Conservation (phyloP, 129 eudicot species). For the sunflower (Helianthus annuus) region DNA sequence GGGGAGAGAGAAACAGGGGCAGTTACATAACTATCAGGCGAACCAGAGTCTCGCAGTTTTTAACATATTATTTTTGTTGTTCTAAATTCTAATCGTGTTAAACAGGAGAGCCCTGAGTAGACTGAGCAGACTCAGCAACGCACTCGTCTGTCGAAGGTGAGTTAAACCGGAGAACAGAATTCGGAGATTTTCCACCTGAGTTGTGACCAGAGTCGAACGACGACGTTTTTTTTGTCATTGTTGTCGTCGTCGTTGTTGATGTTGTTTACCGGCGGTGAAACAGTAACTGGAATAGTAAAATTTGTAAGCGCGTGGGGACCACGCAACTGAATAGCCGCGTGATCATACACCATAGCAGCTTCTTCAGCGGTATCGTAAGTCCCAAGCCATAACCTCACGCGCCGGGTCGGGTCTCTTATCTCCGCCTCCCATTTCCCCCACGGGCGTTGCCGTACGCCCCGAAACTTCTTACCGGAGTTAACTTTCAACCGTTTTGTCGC, state of each 20-base stretch:
- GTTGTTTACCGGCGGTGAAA: too few relatives aligned
- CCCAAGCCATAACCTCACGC: slow-evolving; percentile 88
- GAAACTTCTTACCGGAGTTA: slow-evolving; percentile 58
- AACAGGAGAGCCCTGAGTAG: too few relatives aligned
- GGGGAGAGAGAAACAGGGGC: too few relatives aligned
- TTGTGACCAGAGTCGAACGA: slow-evolving; percentile 46
- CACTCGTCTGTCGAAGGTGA: slow-evolving; percentile 33
- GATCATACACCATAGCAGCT: slow-evolving; percentile 97
- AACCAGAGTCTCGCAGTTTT: too few relatives aligned
- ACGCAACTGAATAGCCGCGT: slow-evolving; percentile 96
- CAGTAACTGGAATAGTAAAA: slow-evolving; percentile 50
- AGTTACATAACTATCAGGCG: too few relatives aligned
- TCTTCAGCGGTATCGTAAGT: slow-evolving; percentile 99
- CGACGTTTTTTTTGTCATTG: slow-evolving; percentile 13
- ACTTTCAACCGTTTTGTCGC: slow-evolving; percentile 29
- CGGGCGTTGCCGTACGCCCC: slow-evolving; percentile 95
- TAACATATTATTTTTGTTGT: too few relatives aligned
- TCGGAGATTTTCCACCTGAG: slow-evolving; percentile 70
- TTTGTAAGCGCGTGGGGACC: slow-evolving; percentile 95
- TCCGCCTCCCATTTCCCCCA: slow-evolving; percentile 99
- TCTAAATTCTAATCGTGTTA: too few relatives aligned
- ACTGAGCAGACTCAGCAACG: slow-evolving; percentile 24
- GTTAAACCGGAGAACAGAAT: slow-evolving; percentile 59
- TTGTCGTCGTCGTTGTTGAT: too few relatives aligned
- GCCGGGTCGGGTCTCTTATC: slow-evolving; percentile 81